Evolutionary conservation across 192 early-diverging fungal species (phyloP), one percentile per base, ranked within the genome.

Genomic region (Gamsiella multidivaricata): DNA sequence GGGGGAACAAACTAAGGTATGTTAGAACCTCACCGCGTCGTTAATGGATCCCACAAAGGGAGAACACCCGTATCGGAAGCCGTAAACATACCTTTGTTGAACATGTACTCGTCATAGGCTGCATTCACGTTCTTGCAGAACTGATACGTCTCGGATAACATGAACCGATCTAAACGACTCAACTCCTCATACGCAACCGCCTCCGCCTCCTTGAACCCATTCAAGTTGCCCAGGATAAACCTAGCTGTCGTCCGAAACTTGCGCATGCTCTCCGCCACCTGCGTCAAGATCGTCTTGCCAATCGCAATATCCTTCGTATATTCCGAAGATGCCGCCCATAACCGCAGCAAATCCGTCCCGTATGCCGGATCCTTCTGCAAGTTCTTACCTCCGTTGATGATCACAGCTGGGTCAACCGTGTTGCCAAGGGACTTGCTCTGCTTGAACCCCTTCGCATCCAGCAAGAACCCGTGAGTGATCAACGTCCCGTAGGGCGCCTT

Each of bases 361-460:
- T 92, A 91, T 10, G 92, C 89, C 22, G 91, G 91, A 42, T 91
- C 80, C 51, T 87, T 86, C 58, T 83, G 80, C 68, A 84, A 62
- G 60, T 94, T 86, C 79, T 88, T 88, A 32, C 80, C 80, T 1
- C 65, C 70, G 3, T 74, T 62, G 34, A 79, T 79, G 26, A 79
- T 63, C 1, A 70, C 42, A 0, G 54, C 61, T 2, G 76, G 76
- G 20, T 79, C 76, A 5, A 70, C 63, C 5, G 68, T 70, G 57
- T 79, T 79, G 6, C 76, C 76, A 20, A 79, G 25, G 28, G 76
- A 79, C 36, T 79, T 79, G 29, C 61, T 61, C 20, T 70, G 66
- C 61, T 79, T 79, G 20, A 70, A 53, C 0, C 76, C 76, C 61
- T 79, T 79, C 31, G 39, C 51, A 20, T 79, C 76, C 54, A 79